Conservation (phyloP, 768 basidiomycete species). For the Coprinopsis cinerea region DNA sequence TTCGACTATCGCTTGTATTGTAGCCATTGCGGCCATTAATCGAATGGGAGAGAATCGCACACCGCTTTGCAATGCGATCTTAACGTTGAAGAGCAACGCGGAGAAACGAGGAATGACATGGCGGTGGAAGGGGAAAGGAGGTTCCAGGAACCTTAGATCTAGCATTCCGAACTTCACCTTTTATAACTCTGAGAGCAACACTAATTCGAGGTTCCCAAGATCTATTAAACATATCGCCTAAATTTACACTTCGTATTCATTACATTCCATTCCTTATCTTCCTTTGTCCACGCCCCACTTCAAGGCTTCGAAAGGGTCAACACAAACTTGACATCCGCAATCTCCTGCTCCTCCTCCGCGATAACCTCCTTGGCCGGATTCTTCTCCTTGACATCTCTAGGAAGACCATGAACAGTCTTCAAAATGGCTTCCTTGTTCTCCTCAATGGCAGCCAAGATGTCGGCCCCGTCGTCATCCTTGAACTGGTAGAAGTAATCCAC, state of each 20-base stretch:
- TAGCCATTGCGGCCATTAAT: too few relatives aligned
- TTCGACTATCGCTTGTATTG: too few relatives aligned
- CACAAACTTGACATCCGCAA: constrained; percentile 72
- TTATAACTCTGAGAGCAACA: too few relatives aligned
- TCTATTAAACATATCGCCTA: background rate
- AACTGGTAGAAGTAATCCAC: constrained; percentile 83
- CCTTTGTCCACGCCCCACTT: constrained; percentile 12
- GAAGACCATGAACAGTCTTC: constrained; percentile 70
- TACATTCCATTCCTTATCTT: constrained; percentile 9
- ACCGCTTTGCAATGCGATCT: too few relatives aligned
- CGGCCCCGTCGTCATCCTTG: constrained; percentile 59
- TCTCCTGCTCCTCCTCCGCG: constrained; percentile 84
- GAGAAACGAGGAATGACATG: too few relatives aligned
- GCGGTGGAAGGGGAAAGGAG: too few relatives aligned
- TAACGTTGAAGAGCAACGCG: too few relatives aligned
- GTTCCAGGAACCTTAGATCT: too few relatives aligned
- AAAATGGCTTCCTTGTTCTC: constrained; percentile 65
- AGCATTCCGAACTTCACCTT: too few relatives aligned
- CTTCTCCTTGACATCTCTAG: constrained; percentile 51
- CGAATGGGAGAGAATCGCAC: too few relatives aligned
- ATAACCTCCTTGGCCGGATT: constrained; percentile 45
- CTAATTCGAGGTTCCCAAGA: too few relatives aligned
- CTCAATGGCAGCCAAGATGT: constrained; percentile 56
- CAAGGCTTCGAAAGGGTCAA: constrained; percentile 59
- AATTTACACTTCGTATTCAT: constrained; percentile 9